A percentile compares a stretch with the other conserved stretches of the same genome.
phyloP scores from a whole-genome alignment of 2,329 filamentous ascomycete genomes.

The Taxawa tesnikishii region DNA sequence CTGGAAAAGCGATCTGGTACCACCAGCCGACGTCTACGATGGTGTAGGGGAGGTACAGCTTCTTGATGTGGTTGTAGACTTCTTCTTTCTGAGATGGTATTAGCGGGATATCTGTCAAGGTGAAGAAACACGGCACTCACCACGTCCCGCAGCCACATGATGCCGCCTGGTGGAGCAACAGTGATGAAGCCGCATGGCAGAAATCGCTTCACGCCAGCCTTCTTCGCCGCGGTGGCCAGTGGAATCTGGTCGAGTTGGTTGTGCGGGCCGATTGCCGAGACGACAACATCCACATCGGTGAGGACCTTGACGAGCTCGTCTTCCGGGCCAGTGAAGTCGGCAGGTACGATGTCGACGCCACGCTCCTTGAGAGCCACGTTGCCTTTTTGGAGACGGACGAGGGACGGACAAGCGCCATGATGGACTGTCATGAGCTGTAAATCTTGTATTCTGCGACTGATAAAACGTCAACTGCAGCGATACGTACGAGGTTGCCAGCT shows the following conservation, averaged over 20 bases:
- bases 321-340: constrained; percentile 30
- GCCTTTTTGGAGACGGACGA: constrained; percentile 32
- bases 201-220: constrained; percentile 19
- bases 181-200: constrained; percentile 21
- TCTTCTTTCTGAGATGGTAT: constrained; percentile 34
- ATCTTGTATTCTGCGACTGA: neutral
- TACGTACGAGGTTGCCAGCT: constrained; percentile 10
- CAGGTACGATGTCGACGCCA: constrained; percentile 31
- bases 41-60: constrained; percentile 40
- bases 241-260: constrained; percentile 13
- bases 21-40: constrained; percentile 48
- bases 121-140: neutral
- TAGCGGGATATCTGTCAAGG: constrained; percentile 1
- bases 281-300: constrained; percentile 21
- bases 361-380: constrained; percentile 26
- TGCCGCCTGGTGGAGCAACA: constrained; percentile 31
- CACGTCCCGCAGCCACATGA: constrained; percentile 27
- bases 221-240: constrained; percentile 17
- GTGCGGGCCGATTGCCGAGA: constrained; percentile 14
- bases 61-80: constrained; percentile 37
- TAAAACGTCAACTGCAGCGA: neutral
- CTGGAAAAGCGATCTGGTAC: constrained; percentile 38
- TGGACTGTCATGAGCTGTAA: constrained; percentile 24
- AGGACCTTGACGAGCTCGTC: constrained; percentile 31
- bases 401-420: constrained; percentile 35